These are phyloP conservation scores for Candida tammaniensis DNA, from an alignment of 805 yeast genomes.

Conservation along the genomic window DNA sequence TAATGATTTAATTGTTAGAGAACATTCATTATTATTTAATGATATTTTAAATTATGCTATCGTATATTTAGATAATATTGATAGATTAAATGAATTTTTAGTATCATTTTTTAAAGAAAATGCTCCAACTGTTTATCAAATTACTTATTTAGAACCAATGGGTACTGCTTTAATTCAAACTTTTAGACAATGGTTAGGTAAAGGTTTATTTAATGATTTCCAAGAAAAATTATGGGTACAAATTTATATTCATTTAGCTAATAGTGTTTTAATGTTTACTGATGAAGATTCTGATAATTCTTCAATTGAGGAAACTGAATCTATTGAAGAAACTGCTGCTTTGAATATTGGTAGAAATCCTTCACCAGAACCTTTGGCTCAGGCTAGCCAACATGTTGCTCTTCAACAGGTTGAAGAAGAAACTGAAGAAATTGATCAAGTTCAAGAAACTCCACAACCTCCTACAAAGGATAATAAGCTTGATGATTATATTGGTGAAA, in stretches of 20 bases:
- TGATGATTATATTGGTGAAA: conserved; percentile 7
- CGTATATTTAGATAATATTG: conserved; percentile 27
- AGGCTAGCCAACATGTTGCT: conserved; percentile 10
- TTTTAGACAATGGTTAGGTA: conserved; percentile 34
- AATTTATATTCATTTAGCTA: conserved; percentile 39
- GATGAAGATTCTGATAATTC: conserved; percentile 18
- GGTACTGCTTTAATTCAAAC: conserved; percentile 39
- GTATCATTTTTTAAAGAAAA: conserved; percentile 31
- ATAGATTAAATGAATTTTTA: conserved; percentile 32
- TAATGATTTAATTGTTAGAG: conserved; percentile 18
- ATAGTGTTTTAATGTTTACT: conserved; percentile 27
- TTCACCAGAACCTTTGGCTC: conserved; percentile 12
- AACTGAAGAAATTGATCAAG: conserved; percentile 9
- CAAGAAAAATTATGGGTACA: conserved; percentile 40
- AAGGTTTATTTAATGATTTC: conserved; percentile 24
- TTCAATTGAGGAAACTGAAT: conserved; percentile 14
- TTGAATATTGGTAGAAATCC: conserved; percentile 19
- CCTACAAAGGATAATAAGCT: conserved; percentile 3
- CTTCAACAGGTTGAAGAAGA: conserved; percentile 15
- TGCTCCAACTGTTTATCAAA: conserved; percentile 20
- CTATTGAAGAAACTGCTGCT: conserved; percentile 24
- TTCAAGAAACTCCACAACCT: neutral
- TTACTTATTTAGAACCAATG: conserved; percentile 40
- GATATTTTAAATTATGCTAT: conserved; percentile 34
- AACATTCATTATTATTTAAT: conserved; percentile 33